Evolutionary conservation across 257 asterid species (phyloP).

Genomic region (Anisodus tanguticus): DNA sequence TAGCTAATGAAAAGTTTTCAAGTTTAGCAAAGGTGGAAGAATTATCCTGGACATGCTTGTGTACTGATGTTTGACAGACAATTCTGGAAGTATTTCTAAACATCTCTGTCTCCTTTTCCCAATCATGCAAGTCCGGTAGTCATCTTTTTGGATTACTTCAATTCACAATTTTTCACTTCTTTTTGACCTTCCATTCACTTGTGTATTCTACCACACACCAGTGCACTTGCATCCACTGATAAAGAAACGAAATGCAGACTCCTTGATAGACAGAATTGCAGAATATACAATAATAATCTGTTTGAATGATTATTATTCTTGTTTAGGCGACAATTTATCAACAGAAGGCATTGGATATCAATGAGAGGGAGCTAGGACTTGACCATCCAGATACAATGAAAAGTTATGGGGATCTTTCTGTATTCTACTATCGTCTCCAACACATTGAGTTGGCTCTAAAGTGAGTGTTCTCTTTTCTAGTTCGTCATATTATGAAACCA

Average conservation of each 20-base stretch:
- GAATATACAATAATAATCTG: conserved; percentile 9
- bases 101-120: neutral
- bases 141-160: conserved; percentile 18
- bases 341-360: conserved; percentile 96
- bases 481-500: no score
- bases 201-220: neutral
- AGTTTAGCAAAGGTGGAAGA: conserved; percentile 1
- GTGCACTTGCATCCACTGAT: neutral
- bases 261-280: neutral
- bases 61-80: neutral
- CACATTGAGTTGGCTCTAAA: conserved; percentile 95
- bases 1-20: conserved; percentile 18
- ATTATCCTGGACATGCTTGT: conserved; percentile 14
- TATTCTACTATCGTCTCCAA: conserved; percentile 97
- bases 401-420: conserved; percentile 98
- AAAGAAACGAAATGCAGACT: neutral
- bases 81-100: neutral
- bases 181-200: conserved; percentile 21
- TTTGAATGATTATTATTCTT: conserved; percentile 30
- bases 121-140: neutral
- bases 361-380: conserved; percentile 98
- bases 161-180: neutral
- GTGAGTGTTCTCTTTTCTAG: conserved; percentile 58
- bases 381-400: conserved; percentile 99
- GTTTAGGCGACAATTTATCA: conserved; percentile 92